Base-by-base conservation (phyloP, 2,329 filamentous ascomycete genomes). In the Samsoniella hepiali region DNA sequence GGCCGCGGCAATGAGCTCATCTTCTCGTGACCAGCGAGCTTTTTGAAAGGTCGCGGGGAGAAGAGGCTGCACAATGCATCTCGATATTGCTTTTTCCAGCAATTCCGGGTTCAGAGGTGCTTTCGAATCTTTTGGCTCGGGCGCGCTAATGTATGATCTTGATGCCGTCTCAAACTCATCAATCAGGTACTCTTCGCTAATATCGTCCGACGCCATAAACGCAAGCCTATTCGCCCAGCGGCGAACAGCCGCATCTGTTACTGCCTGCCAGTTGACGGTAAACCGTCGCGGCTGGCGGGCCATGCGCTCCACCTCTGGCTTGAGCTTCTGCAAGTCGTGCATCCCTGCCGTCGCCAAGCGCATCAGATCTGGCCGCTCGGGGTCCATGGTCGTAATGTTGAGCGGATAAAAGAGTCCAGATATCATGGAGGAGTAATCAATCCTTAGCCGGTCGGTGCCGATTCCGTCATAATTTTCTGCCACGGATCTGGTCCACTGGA, bases 181-280 rank as follows among this genome's bases (percentile, higher is more conserved):
- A 17, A 73, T 67, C 32, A 82, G 74, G 1, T 69, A 27, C 8
- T 67, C 64, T 3, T 73, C 67, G 0, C 73, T 68, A 5, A 71
- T 65, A 2, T 71, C 67, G 2, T 66, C 55, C 2, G 68, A 68
- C 5, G 70, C 72, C 68, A 84, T 75, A 5, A 76, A 70, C 3
- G 68, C 67, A 34, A 93, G 74, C 31, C 85, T 78, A 38, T 82
- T 76, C 4, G 82, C 81, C 68, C 89, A 91, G 1, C 89, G 82
- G 5, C 78, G 72, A 4, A 91, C 78, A 4, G 93, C 77, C 78
- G 89, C 81, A 68, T 93, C 90, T 0, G 82, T 80, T 1, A 89
- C 77, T 3, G 67, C 70, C 70, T 92, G 90, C 90, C 90, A 93
- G 68, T 91, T 77, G 32, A 84, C 70, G 22, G 69, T 66, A 31